Base-by-base conservation (phyloP, 495 filamentous ascomycete species). In the Xylaria grammica region DNA sequence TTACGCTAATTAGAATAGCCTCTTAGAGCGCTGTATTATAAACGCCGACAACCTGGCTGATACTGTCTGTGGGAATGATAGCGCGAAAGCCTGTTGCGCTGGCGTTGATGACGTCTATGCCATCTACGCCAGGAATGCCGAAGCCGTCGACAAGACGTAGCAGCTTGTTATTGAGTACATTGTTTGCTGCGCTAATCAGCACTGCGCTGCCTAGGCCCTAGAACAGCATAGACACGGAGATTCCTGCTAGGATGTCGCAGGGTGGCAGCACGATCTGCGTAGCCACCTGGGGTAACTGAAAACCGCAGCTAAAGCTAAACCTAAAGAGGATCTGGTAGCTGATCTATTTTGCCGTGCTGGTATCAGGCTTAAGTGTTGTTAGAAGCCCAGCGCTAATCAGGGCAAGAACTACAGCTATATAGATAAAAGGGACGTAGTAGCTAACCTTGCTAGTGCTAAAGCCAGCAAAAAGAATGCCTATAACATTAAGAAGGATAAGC, bases 351-450 rank as follows among this genome's bases (percentile, higher is more conserved):
- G 78, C 60, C 15, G 80, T 72, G 17, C 71, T 69, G 2, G 85
- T 85, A 56, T 82, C 70, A 1, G 78, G 70, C 38, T 81, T 77
- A 63, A 90, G 82, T 0, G 88, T 90, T 5, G 80, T 85, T 49
- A 92, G 75, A 7, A 92, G 78, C 3, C 90, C 90, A 17, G 86
- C 81, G 6, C 87, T 89, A 17, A 88, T 78, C 15, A 85, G 71
- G 80, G 87, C 86, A 63, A 91, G 64, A n/a, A 85, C 62, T 0
- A 81, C 68, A 1, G 79, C 77, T 8, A 79, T 65, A 42, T 88
- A 74, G 77, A 90, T 82, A 58, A 84, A 87, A 0, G 87, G 88
- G 0, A 83, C 81, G 69, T 90, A 91, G 75, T 91, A 90, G 38
- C 89, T 88, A 1, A 85, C 72, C 13, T 71, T 69, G 10, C 77